phyloP scores from a whole-genome alignment of 2,329 filamentous ascomycete genomes.

The Aspergillus aculeatinus region DNA sequence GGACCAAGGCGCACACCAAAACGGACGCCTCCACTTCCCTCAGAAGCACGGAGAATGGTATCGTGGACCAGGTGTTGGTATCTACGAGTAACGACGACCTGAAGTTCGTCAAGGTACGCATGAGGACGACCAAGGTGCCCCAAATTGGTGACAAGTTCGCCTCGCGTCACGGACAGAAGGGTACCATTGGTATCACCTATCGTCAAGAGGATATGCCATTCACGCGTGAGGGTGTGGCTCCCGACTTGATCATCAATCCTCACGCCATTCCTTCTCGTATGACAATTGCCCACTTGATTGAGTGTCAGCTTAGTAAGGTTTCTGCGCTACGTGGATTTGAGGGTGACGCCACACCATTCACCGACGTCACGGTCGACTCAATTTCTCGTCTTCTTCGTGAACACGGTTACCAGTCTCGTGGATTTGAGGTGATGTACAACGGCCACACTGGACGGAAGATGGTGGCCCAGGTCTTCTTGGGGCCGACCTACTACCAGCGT shows the following conservation, averaged over 20 bases:
- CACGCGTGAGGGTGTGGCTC: conserved; percentile 82
- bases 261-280: conserved; percentile 99
- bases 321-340: conserved; percentile 90
- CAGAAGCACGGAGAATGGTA: conserved; percentile 93
- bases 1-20: conserved; percentile 86
- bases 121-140: conserved; percentile 94
- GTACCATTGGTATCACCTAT: conserved; percentile 98
- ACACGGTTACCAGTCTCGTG: conserved; percentile 93
- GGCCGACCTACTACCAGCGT: conserved; percentile 97
- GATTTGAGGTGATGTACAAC: conserved; percentile 98
- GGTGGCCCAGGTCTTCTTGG: conserved; percentile 91
- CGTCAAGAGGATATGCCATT: conserved; percentile 99
- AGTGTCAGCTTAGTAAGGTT: conserved; percentile 96
- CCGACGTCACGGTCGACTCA: conserved; percentile 92
- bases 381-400: conserved; percentile 82
- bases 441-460: conserved; percentile 95
- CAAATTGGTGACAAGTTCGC: conserved; percentile 99
- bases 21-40: conserved; percentile 94
- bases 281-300: conserved; percentile 99
- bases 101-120: conserved; percentile 95
- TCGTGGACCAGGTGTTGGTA: conserved; percentile 88
- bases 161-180: conserved; percentile 98
- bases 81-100: conserved; percentile 94
- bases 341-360: conserved; percentile 96
- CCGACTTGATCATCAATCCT: conserved; percentile 97